Conservation (phyloP, 2,329 filamentous ascomycete genomes). For the Ophiosphaerella korrae region DNA sequence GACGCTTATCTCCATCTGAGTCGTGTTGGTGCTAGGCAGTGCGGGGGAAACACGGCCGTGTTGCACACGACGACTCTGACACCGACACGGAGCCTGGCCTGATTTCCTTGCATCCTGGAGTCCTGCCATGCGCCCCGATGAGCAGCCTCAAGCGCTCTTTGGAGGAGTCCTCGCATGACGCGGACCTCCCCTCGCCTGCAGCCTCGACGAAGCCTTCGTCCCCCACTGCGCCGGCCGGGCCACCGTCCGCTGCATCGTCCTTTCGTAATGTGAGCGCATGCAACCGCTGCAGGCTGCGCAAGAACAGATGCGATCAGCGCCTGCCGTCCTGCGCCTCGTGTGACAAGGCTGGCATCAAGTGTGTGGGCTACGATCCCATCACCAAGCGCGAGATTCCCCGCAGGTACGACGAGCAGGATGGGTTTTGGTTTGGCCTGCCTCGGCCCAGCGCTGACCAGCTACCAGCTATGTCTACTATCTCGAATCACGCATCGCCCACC, state of each 20-base stretch:
- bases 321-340: constrained; percentile 89
- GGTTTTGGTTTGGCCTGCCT: background rate
- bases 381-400: constrained; percentile 94
- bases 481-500: constrained; percentile 81
- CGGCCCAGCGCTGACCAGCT: constrained; percentile 7
- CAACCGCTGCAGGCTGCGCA: constrained; percentile 83
- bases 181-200: constrained; percentile 36
- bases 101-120: constrained; percentile 4
- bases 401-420: constrained; percentile 48
- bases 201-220: constrained; percentile 36
- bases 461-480: constrained; percentile 90
- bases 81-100: constrained; percentile 8
- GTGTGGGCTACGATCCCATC: constrained; percentile 95
- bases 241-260: constrained; percentile 38
- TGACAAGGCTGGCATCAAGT: constrained; percentile 88
- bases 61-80: constrained; percentile 8
- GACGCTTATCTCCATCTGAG: constrained; percentile 13
- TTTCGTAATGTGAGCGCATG: constrained; percentile 78
- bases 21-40: constrained; percentile 4
- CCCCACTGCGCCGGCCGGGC: constrained; percentile 28
- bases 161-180: constrained; percentile 44
- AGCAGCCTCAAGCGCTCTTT: constrained; percentile 47
- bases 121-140: constrained; percentile 47
- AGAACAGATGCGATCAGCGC: constrained; percentile 94
- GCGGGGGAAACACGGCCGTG: constrained; percentile 20